Base-by-base conservation (phyloP, 352 stramenopile genomes). In the Pythium aristosporum region DNA sequence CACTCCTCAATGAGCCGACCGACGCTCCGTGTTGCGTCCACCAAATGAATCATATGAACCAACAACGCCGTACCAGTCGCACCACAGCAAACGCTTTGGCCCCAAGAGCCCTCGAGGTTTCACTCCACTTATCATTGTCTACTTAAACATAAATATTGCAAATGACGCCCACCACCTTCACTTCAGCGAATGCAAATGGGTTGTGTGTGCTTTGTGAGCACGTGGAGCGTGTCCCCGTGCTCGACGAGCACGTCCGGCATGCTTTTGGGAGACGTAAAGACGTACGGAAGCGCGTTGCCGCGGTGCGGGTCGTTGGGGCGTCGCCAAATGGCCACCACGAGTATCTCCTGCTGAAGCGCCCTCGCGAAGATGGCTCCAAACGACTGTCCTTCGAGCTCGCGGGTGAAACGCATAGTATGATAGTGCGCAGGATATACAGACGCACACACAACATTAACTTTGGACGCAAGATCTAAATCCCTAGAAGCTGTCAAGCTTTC, bases 261-360 rank as follows among this genome's bases (percentile, higher is more conserved):
- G 25, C 49, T 67, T n/a, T 73, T 62, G 5, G 79, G 79, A 51
- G 74, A 83, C n/a, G 76, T 88, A 49, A 77, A 76, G 53, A 86
- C 72, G 64, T 86, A 87, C 28, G 79, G 72, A 42, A 85, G 61
- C 28, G 67, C 50, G 51, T 88, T 88, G 13, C 79, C 77, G 4
- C 74, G 69, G 9, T 60, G 52, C 9, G 34, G 59, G 25, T 30
- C 25, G 54, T 77, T 64, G 12, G 75, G 66, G 23, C 68, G 75
- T 15, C 77, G 67, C 58, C 82, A 85, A 46, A 88, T 68, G 3
- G 68, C 73, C 16, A 88, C 52, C n/a, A 84, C 72, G 5, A 88
- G 65, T 37, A 80, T 62, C 5, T 78, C 56, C 49, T 82, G 70
- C 28, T 57, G 49, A n/a, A 90, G 46, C 3, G 71, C 77, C 16